Percentiles rank a stretch among this genome's conserved stretches.
phyloP scores from a whole-genome alignment of 148 eudicot genomes.

The Fagopyrum esculentum region DNA sequence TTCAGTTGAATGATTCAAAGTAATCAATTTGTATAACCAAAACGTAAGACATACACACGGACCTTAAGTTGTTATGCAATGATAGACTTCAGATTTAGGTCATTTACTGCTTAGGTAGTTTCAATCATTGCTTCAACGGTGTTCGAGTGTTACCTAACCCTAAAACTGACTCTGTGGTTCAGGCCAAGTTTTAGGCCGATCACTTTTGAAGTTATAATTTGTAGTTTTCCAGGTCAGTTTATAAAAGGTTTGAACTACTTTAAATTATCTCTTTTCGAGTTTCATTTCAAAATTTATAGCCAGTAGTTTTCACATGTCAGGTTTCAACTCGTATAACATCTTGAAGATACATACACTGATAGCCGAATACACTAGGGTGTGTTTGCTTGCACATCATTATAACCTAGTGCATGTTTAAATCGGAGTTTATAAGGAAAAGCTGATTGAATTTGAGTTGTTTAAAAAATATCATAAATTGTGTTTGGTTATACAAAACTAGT shows the following conservation, averaged over 20 bases:
- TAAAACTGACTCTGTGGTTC: neutral
- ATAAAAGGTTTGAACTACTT: neutral
- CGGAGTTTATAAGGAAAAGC: too few relatives aligned
- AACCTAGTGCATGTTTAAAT: too few relatives aligned
- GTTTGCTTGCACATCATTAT: too few relatives aligned
- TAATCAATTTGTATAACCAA: neutral
- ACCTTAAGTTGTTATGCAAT: neutral
- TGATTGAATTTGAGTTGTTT: too few relatives aligned
- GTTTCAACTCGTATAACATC: neutral
- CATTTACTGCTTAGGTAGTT: conserved; percentile 1
- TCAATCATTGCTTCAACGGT: neutral
- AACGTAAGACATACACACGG: neutral
- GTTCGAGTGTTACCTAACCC: neutral
- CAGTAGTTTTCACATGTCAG: neutral
- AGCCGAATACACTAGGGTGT: neutral
- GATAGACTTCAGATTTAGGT: neutral
- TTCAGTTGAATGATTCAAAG: neutral
- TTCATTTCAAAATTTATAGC: neutral
- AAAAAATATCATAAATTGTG: too few relatives aligned
- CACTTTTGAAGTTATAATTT: neutral
- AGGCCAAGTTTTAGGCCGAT: neutral
- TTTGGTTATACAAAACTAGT: too few relatives aligned
- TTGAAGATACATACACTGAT: neutral
- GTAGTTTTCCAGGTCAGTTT: neutral
- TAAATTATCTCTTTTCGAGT: neutral